Evolutionary conservation across 225 moss, liverwort and hornwort species (phyloP), one percentile per base, ranked within the genome.

Genomic region (Rhytidiadelphus loreus): DNA sequence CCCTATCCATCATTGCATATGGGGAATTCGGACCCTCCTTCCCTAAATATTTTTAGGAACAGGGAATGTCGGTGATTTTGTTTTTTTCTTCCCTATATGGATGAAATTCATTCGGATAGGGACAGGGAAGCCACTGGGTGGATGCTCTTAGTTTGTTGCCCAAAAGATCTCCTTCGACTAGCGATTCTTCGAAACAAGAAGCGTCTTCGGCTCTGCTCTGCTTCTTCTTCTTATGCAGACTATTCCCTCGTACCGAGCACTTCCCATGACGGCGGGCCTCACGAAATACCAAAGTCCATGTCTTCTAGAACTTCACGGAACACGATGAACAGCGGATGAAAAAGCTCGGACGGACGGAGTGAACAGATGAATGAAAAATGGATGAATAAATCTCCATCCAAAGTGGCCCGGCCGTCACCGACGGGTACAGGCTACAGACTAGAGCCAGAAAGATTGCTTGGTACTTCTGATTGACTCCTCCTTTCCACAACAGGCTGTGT

Each of bases 141-240:
- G n/a, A n/a, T n/a, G n/a, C n/a, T n/a, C n/a, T n/a, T n/a, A n/a
- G n/a, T 39, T 69, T 39, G 24, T 13, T 39, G 13, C 39, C 3
- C 4, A 0, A n/a, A n/a, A 50, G 23, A 39, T 24, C 24, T 39
- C 13, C 2, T 69, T 39, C 14, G 8, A 39, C 4, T 37, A 37
- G 3, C 6, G 4, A 37, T 55, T 37, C 37, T 77, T 16, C 37
- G 14, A 35, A 16, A 77, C 2, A 10, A 55, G 13, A 77, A 78
- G 16, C 5, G 2, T 37, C 56, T 56, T 26, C 0, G 1, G 2
- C 22, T 19, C 0, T 7, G 2, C 22, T 19, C 0, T 7, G 2
- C 39, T 79, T 58, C 12, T 79, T 57, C 5, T 16, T 23, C 18
- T 12, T 17, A 6, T 23, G 14, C 0, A 0, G 23, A 23, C 10